Evolutionary conservation across 225 moss, liverwort and hornwort species (phyloP), one percentile per base, ranked within the genome.

Genomic region (Pseudisothecium myosuroides): DNA sequence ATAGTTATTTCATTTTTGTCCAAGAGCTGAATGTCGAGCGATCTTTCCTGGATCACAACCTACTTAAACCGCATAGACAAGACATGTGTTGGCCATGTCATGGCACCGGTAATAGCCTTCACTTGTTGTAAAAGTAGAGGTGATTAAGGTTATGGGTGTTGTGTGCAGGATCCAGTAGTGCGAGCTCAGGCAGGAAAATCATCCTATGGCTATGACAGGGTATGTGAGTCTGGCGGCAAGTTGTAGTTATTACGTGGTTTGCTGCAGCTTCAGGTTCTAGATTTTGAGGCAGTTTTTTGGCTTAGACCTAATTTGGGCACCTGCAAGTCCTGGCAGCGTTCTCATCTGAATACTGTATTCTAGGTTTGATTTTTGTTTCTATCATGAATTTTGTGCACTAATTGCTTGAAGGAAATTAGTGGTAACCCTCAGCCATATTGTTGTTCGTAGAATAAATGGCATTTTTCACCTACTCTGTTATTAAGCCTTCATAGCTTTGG

Each of bases 121-220:
- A 37, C 29, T 86, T 56, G 9, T 81, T 65, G 82, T 63, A 68
- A 75, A 81, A 74, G 83, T 84, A 45, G 83, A 86, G 75, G 75
- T 90, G 88, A 88, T 82, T 75, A 84, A 81, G 43, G 58, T 84
- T 87, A 60, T 86, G 64, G 54, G 15, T 82, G 28, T 60, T 89
- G 49, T 91, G 92, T 89, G 91, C 94, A 98, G 97, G 98, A 98
- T 98, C 98, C 97, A 81, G 90, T 90, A n/a, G 94, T 98, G 62
- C 96, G 97, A 82, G 90, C 94, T 73, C 95, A 97, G 55, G 90
- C 92, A 52, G 93, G 89, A 76, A 96, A 92, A 34, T 78, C 92
- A n/a, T 65, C 93, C 52, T 96, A 94, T 92, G 97, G 97, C 66
- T 98, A 90, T 90, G 98, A 96, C 87, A 90, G 41, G 93, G 97